These are phyloP conservation scores for Scenedesmus sp. DNA, from an alignment of 163 green algal species.

Conservation along the genomic window DNA sequence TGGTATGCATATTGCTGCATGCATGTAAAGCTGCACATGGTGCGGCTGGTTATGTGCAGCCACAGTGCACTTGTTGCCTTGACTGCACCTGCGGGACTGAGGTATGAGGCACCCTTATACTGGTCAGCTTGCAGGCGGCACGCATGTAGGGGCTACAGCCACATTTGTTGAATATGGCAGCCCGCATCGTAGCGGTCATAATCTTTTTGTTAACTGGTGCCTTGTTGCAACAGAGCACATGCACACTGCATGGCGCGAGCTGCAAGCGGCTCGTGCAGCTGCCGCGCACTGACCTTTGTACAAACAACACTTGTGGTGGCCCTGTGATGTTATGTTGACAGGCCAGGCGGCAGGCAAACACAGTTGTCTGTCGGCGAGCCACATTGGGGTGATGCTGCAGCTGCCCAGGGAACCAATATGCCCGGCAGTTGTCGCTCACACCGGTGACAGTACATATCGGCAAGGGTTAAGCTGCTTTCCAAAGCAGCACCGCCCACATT, in stretches of 20 bases:
- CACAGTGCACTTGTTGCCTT: neutral
- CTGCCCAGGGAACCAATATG: neutral
- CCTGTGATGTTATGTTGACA: neutral
- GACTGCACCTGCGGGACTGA: neutral
- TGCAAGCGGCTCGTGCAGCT: neutral
- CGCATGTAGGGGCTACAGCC: too few species aligned
- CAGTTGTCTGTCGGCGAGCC: neutral
- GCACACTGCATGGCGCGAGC: too few species aligned
- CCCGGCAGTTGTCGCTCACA: neutral
- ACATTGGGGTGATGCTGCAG: neutral
- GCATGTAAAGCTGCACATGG: neutral
- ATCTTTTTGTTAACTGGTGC: too few species aligned
- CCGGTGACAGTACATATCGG: neutral
- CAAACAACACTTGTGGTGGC: neutral
- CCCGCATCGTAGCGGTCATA: too few species aligned
- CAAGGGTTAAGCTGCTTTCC: neutral
- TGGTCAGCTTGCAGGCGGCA: too few species aligned
- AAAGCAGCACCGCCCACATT: neutral
- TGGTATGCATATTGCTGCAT: slow-evolving; percentile 5
- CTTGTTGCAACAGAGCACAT: neutral
- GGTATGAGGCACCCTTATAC: too few species aligned
- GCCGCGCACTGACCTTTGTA: neutral
- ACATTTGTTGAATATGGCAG: too few species aligned
- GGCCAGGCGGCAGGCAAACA: neutral
- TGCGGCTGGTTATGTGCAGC: neutral